These are phyloP conservation scores for Saccharum spontaneum DNA, from an alignment of 176 grass and related monocot species.

Conservation along the genomic window DNA sequence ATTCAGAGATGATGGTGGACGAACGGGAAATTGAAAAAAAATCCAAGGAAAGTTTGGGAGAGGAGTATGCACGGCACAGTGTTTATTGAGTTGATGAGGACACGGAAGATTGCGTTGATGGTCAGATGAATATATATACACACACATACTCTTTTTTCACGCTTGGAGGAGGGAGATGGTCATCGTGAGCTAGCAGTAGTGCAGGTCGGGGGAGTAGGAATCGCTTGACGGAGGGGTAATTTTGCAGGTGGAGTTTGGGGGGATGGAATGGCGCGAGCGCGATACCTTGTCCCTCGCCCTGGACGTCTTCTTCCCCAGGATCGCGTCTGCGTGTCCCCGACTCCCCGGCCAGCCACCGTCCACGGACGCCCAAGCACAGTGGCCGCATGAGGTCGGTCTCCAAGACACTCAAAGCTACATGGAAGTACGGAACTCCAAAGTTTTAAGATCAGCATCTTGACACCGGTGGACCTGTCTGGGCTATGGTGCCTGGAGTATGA, in stretches of 20 bases:
- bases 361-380: not conserved
- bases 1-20: not conserved
- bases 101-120: not conserved
- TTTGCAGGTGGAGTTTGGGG: conserved; percentile 18
- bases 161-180: not conserved
- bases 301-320: conserved; percentile 13
- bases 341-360: not conserved
- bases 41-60: not conserved
- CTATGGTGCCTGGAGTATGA: too few species aligned
- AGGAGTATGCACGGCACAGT: not conserved
- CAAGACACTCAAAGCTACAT: not conserved
- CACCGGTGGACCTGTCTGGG: too few species aligned
- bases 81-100: not conserved
- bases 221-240: conserved; percentile 24
- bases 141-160: not conserved
- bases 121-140: not conserved
- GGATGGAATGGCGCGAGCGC: not conserved
- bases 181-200: not conserved
- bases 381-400: not conserved
- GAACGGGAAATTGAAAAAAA: too few species aligned
- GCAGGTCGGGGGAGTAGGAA: conserved; percentile 1
- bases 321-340: not conserved
- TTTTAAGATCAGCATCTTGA: too few species aligned
- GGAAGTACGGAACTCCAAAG: too few species aligned
- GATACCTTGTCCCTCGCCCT: conserved; percentile 16